Base-by-base conservation (phyloP, 2,329 filamentous ascomycete species). In the Nigrospora sphaerica region DNA sequence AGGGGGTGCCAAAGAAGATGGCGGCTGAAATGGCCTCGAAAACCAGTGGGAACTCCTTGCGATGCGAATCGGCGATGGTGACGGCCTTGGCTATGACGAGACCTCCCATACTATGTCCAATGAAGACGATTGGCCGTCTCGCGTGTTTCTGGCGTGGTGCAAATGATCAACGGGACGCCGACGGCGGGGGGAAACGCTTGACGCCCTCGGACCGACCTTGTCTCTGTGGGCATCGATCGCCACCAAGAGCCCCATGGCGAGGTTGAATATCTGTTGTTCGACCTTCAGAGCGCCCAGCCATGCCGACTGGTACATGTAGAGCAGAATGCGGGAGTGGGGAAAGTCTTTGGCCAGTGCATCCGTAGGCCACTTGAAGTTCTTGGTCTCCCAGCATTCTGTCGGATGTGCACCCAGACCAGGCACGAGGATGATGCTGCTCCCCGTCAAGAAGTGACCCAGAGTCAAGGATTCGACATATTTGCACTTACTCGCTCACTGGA, bases 81-180 rank as follows among this genome's bases (percentile, higher is more conserved):
- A 64, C 46, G 13, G 65, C 69, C 51, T 71, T 71, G 12, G 69
- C 67, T 32, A 71, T 61, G 1, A 71, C 68, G 6, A 71, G 55
- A 7, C 69, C 69, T 10, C 69, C 69, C 69, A 71, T 72, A 17
- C 66, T 68, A 34, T 71, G 69, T 0, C 66, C 68, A 13, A 72
- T 65, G 33, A 72, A 68, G 0, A 69, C 62, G 11, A 72, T 67
- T 1, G 69, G 69, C 2, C 66, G 59, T 28, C 60, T 45, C 48
- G 56, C 58, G 32, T 51, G 56, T 31, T 58, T 55, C 58, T 63
- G 43, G 1, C 9, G 12, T 4, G n/a, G 5, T 14, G 10, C 14
- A 16, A 12, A 23, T 45, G 28, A 28, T 31, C 23, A 42, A 7
- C 17, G 17, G 18, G 12, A 19, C 3, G 3, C 6, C 6, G 14